Percentiles rank a stretch among this genome's conserved stretches.
Conservation (phyloP, 2,329 filamentous ascomycete genomes). For the Botrytis fragariae region DNA sequence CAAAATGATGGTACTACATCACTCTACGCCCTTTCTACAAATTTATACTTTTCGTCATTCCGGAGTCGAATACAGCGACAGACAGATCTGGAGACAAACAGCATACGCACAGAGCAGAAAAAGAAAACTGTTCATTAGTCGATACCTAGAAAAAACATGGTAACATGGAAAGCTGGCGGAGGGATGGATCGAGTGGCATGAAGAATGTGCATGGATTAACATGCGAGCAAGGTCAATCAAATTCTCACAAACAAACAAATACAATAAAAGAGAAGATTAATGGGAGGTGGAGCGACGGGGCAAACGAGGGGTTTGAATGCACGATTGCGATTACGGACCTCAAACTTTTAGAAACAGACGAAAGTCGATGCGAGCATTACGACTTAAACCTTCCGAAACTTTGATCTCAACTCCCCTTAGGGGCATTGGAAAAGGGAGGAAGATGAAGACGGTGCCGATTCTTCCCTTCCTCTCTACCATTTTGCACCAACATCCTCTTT, state of each 20-base stretch:
- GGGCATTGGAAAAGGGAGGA: neutral
- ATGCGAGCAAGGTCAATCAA: constrained; percentile 4
- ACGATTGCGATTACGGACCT: constrained; percentile 18
- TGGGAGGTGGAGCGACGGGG: neutral
- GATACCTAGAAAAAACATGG: neutral
- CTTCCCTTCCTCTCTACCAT: constrained; percentile 4
- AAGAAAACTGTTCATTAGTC: neutral
- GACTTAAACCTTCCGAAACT: neutral
- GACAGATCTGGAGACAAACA: neutral
- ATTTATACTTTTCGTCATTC: neutral
- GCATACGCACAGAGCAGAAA: neutral
- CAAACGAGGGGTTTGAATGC: constrained; percentile 2
- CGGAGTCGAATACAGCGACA: neutral
- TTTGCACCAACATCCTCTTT: neutral
- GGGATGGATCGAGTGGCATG: neutral
- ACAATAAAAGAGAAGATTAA: neutral
- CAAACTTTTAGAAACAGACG: neutral
- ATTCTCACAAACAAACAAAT: neutral
- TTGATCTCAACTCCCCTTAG: neutral
- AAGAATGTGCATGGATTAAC: neutral
- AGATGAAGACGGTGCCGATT: neutral
- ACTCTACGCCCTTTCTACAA: neutral
- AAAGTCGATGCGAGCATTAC: neutral
- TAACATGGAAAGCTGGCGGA: neutral
- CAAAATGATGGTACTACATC: neutral